Evolutionary conservation across 306 rosid species (phyloP).

Genomic region (Acacia acuminata): DNA sequence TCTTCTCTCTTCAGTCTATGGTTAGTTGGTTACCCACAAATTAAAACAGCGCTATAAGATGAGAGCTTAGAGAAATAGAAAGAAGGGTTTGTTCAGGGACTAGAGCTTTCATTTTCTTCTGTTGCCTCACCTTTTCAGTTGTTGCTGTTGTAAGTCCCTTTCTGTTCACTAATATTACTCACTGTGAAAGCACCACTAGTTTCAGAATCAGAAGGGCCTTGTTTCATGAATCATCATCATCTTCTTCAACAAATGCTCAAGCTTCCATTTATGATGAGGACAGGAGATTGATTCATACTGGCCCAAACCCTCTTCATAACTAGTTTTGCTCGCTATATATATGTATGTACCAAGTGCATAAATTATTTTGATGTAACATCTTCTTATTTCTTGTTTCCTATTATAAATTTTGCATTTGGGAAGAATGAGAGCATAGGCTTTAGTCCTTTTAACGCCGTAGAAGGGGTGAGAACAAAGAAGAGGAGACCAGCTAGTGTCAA

Average conservation of each 20-base stretch:
- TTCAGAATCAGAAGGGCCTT: conserved; percentile 26
- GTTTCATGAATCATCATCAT: conserved; percentile 44
- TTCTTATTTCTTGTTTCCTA: neutral
- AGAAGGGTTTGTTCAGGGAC: conserved; percentile 21
- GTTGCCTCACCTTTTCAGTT: conserved; percentile 33
- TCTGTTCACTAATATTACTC: conserved; percentile 24
- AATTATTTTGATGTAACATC: conserved; percentile 22
- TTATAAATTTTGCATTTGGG: conserved; percentile 16
- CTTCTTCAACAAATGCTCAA: conserved; percentile 12
- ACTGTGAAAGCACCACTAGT: neutral
- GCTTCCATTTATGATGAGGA: conserved; percentile 51
- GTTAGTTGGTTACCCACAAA: too few species aligned
- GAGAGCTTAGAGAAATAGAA: conserved; percentile 54
- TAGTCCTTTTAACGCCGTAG: too few species aligned
- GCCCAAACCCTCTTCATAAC: conserved; percentile 97
- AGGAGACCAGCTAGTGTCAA: too few species aligned
- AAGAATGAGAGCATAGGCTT: conserved; percentile 59
- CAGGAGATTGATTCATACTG: conserved; percentile 77
- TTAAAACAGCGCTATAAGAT: conserved; percentile 41
- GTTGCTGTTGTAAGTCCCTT: conserved; percentile 45
- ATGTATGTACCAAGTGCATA: neutral
- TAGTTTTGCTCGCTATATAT: conserved; percentile 23
- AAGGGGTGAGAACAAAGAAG: too few species aligned
- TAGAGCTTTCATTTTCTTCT: conserved; percentile 41
- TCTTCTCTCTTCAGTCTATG: neutral